Evolutionary conservation across 2,329 filamentous ascomycete genomes (phyloP).

Genomic region (Curvularia verruculosa): DNA sequence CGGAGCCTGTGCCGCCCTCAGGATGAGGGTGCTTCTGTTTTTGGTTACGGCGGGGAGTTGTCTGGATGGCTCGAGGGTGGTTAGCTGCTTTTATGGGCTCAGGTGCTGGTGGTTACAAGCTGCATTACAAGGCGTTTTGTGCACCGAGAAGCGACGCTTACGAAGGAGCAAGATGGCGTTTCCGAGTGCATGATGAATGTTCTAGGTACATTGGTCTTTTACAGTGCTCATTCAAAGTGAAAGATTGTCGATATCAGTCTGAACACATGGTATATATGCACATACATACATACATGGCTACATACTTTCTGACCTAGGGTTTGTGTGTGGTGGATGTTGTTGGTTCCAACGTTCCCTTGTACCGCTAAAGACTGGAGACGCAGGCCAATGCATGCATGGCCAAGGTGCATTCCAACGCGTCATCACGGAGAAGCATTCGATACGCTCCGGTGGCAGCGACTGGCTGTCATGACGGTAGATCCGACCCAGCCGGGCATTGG

Average conservation of each 20-base stretch:
- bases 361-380: no score
- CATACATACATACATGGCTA: no score
- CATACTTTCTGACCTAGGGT: background rate
- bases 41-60: background rate
- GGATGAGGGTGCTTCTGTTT: conserved; percentile 2
- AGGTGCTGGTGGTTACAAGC: background rate
- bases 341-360: no score
- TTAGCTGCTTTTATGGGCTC: background rate
- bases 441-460: conserved; percentile 2
- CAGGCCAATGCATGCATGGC: background rate
- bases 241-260: background rate
- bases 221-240: background rate
- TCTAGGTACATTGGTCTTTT: background rate
- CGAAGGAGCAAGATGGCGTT: background rate
- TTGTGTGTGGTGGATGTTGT: background rate
- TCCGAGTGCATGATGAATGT: background rate
- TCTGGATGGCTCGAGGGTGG: background rate
- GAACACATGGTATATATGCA: background rate
- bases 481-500: conserved; percentile 2
- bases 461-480: background rate
- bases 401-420: background rate
- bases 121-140: conserved; percentile 16
- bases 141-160: background rate
- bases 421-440: background rate
- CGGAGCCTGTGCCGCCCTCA: conserved; percentile 11